A percentile compares a stretch with the other conserved stretches of the same genome.
Evolutionary conservation across 164 flowering plant genomes (phyloP).

Genomic region (Euptelea pleiosperma): DNA sequence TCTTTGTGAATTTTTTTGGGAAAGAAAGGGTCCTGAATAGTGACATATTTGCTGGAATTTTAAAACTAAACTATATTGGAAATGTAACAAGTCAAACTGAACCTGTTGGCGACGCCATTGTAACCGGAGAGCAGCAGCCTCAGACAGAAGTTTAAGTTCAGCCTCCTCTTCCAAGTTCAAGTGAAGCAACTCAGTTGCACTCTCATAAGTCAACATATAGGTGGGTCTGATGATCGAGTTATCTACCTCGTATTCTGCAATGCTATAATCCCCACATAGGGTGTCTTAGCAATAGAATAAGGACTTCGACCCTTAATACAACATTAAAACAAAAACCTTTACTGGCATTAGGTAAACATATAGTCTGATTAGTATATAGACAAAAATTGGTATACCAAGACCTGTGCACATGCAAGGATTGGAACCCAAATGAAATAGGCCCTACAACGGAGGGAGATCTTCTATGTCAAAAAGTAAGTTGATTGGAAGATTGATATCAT

Average conservation of each 20-base stretch:
- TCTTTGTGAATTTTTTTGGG: not conserved
- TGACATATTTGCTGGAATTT: not conserved
- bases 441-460: not conserved
- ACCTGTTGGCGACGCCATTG: slow-evolving; percentile 92
- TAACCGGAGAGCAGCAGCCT: slow-evolving; percentile 75
- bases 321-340: not conserved
- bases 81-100: not conserved
- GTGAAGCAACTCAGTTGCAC: slow-evolving; percentile 87
- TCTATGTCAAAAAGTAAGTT: not conserved
- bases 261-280: slow-evolving; percentile 41
- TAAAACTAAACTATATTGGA: no score
- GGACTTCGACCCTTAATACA: not conserved
- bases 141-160: slow-evolving; percentile 70
- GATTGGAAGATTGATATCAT: not conserved
- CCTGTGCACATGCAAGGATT: not conserved
- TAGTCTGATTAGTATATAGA: not conserved
- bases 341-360: not conserved
- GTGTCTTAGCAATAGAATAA: slow-evolving; percentile 12
- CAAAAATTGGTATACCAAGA: not conserved
- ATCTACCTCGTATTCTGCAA: slow-evolving; percentile 79
- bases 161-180: slow-evolving; percentile 84
- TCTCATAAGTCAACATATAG: slow-evolving; percentile 95
- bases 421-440: not conserved
- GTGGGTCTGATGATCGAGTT: slow-evolving; percentile 85
- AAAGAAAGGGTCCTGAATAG: no score